phyloP scores from a whole-genome alignment of 163 green algal genomes.

The Coccomyxa subellipsoidea region DNA sequence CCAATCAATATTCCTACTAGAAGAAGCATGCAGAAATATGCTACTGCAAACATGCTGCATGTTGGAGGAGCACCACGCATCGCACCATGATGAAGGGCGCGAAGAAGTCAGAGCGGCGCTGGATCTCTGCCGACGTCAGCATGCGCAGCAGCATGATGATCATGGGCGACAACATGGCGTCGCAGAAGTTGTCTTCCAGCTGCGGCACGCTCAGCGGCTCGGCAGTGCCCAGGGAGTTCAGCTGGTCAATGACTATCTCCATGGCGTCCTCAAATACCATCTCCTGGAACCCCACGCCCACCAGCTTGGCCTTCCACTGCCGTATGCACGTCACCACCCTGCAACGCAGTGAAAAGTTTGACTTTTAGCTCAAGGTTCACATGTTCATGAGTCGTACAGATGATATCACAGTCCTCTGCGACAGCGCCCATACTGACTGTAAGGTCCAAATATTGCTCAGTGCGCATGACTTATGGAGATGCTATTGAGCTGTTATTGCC shows the following conservation, averaged over 20 bases:
- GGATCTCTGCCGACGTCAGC: constrained; percentile 79
- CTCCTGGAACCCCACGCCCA: constrained; percentile 49
- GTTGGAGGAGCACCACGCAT: too few relatives aligned
- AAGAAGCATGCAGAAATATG: too few relatives aligned
- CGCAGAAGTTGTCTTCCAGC: constrained; percentile 56
- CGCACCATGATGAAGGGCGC: constrained; percentile 88
- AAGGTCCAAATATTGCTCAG: too few relatives aligned
- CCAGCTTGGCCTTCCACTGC: constrained; percentile 47
- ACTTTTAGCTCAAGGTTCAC: too few relatives aligned
- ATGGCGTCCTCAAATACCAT: constrained; percentile 80
- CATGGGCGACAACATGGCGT: constrained; percentile 53
- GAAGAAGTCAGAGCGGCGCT: constrained; percentile 81
- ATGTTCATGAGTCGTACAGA: too few relatives aligned
- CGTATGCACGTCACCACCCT: constrained; percentile 52
- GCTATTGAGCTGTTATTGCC: too few relatives aligned
- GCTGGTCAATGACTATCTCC: constrained; percentile 68
- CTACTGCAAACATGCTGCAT: too few relatives aligned
- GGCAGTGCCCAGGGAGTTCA: constrained; percentile 40
- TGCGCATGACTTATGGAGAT: too few relatives aligned
- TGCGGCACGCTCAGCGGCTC: constrained; percentile 40
- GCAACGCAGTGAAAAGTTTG: not conserved
- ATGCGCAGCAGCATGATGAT: constrained; percentile 90
- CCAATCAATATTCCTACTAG: too few relatives aligned
- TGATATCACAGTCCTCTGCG: too few relatives aligned
- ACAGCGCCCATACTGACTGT: too few relatives aligned